phyloP scores from a whole-genome alignment of 202 grass and related monocot species.

The Setaria viridis region DNA sequence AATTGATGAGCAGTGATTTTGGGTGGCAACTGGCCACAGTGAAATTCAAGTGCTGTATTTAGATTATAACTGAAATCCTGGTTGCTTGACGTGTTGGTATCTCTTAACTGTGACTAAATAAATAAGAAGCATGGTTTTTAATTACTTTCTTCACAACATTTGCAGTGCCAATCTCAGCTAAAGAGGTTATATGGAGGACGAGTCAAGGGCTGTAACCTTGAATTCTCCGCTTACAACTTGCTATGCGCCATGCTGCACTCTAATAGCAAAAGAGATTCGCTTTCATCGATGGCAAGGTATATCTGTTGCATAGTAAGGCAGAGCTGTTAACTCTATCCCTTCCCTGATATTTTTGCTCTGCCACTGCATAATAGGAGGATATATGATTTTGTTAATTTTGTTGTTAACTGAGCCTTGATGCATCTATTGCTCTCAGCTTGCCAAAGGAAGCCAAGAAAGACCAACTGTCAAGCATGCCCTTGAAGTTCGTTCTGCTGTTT shows the following conservation, averaged over 20 bases:
- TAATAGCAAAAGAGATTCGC: conserved; percentile 81
- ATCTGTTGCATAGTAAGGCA: conserved; percentile 29
- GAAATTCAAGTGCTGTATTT: too few relatives aligned
- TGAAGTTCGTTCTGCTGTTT: conserved; percentile 79
- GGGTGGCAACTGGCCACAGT: neutral
- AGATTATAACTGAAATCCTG: neutral
- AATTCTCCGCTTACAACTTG: conserved; percentile 94
- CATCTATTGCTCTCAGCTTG: conserved; percentile 67
- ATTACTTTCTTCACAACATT: conserved; percentile 44
- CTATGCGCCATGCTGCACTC: conserved; percentile 77
- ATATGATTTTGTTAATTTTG: conserved; percentile 28
- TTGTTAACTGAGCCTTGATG: conserved; percentile 36
- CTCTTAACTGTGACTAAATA: conserved; percentile 6
- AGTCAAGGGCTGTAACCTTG: conserved; percentile 71
- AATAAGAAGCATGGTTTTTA: conserved; percentile 33
- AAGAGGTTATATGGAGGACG: conserved; percentile 83
- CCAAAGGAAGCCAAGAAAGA: conserved; percentile 73
- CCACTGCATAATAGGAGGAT: conserved; percentile 6
- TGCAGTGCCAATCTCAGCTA: conserved; percentile 94
- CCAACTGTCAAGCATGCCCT: conserved; percentile 85
- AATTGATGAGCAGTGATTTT: neutral
- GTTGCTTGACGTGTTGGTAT: neutral
- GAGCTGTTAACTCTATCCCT: neutral
- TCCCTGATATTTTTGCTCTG: neutral
- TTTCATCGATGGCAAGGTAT: conserved; percentile 91